phyloP scores from a whole-genome alignment of 2,329 filamentous ascomycete species.

The Colletotrichum lindemuthianum region DNA sequence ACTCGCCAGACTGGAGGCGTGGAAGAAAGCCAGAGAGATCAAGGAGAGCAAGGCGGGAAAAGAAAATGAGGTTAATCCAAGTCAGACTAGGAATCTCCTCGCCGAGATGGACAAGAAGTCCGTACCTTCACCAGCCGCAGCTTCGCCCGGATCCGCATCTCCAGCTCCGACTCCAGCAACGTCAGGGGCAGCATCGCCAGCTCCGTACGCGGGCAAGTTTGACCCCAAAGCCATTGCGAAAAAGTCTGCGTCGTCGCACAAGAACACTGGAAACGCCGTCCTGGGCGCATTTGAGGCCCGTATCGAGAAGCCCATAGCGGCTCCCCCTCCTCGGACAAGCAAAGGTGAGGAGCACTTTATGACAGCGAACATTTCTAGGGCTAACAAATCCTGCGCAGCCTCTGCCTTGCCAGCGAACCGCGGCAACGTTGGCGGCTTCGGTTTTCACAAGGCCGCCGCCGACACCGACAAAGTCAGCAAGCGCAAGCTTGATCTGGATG shows the following conservation, averaged over 20 bases:
- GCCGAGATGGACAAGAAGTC: slow-evolving; percentile 79
- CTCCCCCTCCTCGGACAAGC: slow-evolving; percentile 44
- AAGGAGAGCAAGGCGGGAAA: slow-evolving; percentile 80
- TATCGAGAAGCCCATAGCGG: slow-evolving; percentile 45
- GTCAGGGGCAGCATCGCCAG: slow-evolving; percentile 59
- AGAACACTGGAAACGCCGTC: slow-evolving; percentile 60
- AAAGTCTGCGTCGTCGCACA: slow-evolving; percentile 72
- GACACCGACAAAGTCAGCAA: slow-evolving; percentile 76
- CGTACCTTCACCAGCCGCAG: slow-evolving; percentile 52
- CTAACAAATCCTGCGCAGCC: slow-evolving; percentile 46
- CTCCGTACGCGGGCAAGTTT: slow-evolving; percentile 81
- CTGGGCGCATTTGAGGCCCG: slow-evolving; percentile 59
- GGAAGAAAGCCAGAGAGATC: slow-evolving; percentile 77
- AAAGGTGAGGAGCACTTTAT: slow-evolving; percentile 46
- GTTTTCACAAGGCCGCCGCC: slow-evolving; percentile 74
- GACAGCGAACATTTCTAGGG: neutral
- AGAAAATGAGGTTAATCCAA: slow-evolving; percentile 73
- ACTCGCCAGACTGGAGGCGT: slow-evolving; percentile 84
- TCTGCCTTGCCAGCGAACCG: slow-evolving; percentile 73
- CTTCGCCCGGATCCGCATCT: slow-evolving; percentile 52
- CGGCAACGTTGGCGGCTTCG: slow-evolving; percentile 84
- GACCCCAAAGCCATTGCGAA: slow-evolving; percentile 88
- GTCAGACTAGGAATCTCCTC: slow-evolving; percentile 73
- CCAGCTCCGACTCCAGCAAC: slow-evolving; percentile 49
- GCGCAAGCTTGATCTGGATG: slow-evolving; percentile 84